Conservation (phyloP, 345 rosid genomes). For the Salix suchowensis region DNA sequence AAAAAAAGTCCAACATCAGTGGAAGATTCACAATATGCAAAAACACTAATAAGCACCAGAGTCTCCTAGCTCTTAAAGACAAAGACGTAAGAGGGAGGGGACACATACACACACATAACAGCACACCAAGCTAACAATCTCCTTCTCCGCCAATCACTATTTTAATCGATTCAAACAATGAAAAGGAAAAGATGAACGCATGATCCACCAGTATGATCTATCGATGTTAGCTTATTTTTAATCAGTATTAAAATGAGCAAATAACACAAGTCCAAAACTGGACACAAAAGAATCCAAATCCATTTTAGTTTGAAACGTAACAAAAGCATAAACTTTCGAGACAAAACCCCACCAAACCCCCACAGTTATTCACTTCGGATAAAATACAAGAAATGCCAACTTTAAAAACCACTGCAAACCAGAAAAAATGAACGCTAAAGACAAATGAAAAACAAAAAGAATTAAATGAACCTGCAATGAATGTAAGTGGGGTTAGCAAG, state of each 20-base stretch:
- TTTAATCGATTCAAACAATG: not conserved
- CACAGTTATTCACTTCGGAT: not conserved
- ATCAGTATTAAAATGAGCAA: not conserved
- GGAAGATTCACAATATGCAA: not conserved
- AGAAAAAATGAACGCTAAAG: not conserved
- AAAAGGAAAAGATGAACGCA: not conserved
- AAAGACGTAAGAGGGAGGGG: not conserved
- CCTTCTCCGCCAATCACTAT: not conserved
- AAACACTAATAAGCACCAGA: not conserved
- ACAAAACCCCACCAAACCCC: not conserved
- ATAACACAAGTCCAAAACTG: not conserved
- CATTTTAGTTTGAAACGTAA: not conserved
- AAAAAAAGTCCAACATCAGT: slow-evolving; percentile 8
- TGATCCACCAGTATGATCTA: not conserved
- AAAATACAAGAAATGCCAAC: not conserved
- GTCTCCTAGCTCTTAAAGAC: not conserved
- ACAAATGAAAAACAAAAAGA: not conserved
- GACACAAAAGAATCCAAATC: not conserved
- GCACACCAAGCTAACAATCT: not conserved
- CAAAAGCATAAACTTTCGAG: not conserved
- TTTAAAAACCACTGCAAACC: not conserved
- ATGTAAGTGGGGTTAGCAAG: slow-evolving; percentile 97
- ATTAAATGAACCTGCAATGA: slow-evolving; percentile 53
- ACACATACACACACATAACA: not conserved
- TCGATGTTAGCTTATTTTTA: not conserved